Percentiles rank a stretch among this genome's conserved stretches.
phyloP scores from a whole-genome alignment of 1,284 basidiomycete genomes.

The Termitomyces sp. region DNA sequence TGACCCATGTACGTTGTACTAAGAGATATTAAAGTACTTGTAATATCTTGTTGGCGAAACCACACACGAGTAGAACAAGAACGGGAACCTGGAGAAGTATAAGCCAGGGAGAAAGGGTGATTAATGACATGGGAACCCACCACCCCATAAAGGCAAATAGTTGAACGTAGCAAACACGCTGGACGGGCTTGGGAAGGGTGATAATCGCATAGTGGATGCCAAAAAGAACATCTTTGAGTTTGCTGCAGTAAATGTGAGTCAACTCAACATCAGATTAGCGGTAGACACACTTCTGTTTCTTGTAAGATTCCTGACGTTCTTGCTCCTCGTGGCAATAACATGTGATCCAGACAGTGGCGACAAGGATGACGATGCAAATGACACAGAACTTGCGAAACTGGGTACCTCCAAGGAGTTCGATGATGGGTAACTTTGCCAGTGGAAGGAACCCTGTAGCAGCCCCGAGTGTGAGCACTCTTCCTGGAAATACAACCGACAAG shows the following conservation, averaged over 20 bases:
- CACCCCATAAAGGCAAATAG: constrained; percentile 92
- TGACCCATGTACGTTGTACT: constrained; percentile 90
- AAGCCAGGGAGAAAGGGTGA: neutral
- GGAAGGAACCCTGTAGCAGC: constrained; percentile 70
- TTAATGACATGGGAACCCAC: constrained; percentile 37
- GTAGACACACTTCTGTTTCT: constrained; percentile 19
- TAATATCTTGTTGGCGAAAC: constrained; percentile 3
- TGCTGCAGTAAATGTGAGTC: constrained; percentile 26
- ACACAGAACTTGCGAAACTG: constrained; percentile 97
- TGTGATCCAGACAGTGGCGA: constrained; percentile 82
- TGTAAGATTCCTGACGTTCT: constrained; percentile 41
- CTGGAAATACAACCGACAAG: neutral
- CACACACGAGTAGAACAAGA: constrained; percentile 84
- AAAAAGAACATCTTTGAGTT: constrained; percentile 58
- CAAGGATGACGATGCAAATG: constrained; percentile 76
- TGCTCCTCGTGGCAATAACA: constrained; percentile 80
- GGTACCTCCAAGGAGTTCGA: constrained; percentile 81
- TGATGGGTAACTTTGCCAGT: constrained; percentile 67
- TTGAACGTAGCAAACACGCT: constrained; percentile 87
- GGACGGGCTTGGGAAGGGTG: constrained; percentile 77
- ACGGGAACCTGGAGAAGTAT: constrained; percentile 70
- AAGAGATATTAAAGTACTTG: constrained; percentile 6
- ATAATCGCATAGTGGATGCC: constrained; percentile 75
- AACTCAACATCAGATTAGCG: neutral
- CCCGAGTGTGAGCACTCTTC: constrained; percentile 2